Percentiles rank a stretch among this genome's conserved stretches.
Evolutionary conservation across 768 basidiomycete species (phyloP).

Genomic region (Thelephora aurantiotincta): DNA sequence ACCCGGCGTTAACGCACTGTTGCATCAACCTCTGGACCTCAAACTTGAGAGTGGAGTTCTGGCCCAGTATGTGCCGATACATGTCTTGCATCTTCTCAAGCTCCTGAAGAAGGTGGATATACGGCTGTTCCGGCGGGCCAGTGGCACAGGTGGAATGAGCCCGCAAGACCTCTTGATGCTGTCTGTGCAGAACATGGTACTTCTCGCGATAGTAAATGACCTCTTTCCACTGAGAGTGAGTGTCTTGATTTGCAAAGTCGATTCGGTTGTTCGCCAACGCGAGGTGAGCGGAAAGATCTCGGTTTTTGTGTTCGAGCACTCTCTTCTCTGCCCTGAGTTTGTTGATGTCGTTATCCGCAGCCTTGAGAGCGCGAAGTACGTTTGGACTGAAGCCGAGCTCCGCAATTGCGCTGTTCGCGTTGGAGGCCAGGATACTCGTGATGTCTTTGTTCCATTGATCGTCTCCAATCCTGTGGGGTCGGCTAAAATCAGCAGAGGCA

Average conservation of each 20-base stretch:
- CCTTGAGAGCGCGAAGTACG: background rate
- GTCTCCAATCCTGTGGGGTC: no score
- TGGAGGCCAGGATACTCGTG: no score
- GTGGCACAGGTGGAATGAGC: background rate
- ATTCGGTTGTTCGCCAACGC: background rate
- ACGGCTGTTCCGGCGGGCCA: background rate
- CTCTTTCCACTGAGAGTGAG: background rate
- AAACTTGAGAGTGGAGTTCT: background rate
- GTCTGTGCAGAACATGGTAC: background rate
- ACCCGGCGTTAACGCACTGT: background rate
- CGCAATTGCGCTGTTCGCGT: background rate
- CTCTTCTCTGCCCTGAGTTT: background rate
- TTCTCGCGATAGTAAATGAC: background rate
- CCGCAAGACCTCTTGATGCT: background rate
- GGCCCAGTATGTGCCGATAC: background rate
- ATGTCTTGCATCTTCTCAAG: background rate
- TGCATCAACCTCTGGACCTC: background rate
- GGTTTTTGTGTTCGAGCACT: background rate
- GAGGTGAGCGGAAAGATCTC: background rate
- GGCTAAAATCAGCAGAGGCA: no score
- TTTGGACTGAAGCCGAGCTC: background rate
- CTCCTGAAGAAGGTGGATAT: background rate
- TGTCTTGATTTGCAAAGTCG: background rate
- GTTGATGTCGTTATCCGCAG: background rate
- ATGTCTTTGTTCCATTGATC: no score